These are phyloP conservation scores for Jaltomata sinuosa DNA, from an alignment of 257 asterid genomes.

Conservation along the genomic window DNA sequence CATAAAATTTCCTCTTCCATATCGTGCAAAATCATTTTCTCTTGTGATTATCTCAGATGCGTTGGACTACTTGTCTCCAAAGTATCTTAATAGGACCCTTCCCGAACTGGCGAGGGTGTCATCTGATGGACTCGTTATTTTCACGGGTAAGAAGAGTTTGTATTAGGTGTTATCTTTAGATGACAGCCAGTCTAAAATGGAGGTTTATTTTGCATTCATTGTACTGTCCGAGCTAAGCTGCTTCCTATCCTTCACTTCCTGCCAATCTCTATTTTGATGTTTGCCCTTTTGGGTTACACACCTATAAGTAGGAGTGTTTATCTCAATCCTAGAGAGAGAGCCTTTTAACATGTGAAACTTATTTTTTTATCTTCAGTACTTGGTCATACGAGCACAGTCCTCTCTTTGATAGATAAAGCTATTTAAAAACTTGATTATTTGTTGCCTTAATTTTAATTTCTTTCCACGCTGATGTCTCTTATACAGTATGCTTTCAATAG, in stretches of 20 bases:
- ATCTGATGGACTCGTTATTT: constrained; percentile 20
- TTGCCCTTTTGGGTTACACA: background rate
- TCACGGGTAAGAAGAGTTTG: constrained; percentile 17
- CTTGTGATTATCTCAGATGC: constrained; percentile 28
- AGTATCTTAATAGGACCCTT: constrained; percentile 26
- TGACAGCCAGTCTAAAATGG: background rate
- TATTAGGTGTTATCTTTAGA: background rate
- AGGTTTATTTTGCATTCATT: background rate
- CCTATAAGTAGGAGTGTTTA: background rate
- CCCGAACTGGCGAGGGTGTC: constrained; percentile 31
- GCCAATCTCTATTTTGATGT: background rate
- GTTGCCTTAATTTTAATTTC: background rate
- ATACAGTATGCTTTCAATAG: background rate
- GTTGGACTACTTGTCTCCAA: constrained; percentile 24
- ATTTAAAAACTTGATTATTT: background rate
- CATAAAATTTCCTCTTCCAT: constrained; percentile 33
- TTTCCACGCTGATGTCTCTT: background rate
- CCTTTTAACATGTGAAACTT: background rate
- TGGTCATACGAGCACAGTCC: background rate
- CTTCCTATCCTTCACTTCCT: background rate
- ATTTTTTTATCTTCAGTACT: background rate
- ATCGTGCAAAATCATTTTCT: constrained; percentile 28
- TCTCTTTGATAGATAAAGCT: background rate
- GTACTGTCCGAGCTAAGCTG: background rate
- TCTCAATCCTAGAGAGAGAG: background rate